Conservation (phyloP, 192 early-diverging fungal species). For the Funneliformis mosseae region DNA sequence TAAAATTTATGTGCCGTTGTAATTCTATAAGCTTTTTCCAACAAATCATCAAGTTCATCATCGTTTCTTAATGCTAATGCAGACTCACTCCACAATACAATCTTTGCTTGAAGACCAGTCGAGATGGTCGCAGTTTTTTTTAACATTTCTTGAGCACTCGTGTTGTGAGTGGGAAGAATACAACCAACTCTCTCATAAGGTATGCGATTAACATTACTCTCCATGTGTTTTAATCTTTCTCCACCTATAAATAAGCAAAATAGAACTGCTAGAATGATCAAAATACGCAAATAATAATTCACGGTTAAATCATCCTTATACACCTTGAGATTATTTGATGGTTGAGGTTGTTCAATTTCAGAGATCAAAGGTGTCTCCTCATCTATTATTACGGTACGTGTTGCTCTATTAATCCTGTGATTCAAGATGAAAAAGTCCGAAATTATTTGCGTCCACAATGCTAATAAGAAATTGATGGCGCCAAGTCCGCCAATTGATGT, state of each 20-base stretch:
- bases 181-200: not conserved
- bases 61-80: not conserved
- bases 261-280: not conserved
- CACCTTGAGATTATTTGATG: not conserved
- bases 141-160: not conserved
- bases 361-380: not conserved
- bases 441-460: not conserved
- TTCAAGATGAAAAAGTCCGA: not conserved
- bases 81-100: conserved; percentile 45
- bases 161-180: not conserved
- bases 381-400: not conserved
- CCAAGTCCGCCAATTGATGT: not conserved
- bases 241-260: not conserved
- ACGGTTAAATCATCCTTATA: not conserved
- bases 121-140: not conserved
- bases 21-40: conserved; percentile 21
- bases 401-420: not conserved
- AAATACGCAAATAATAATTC: not conserved
- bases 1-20: conserved; percentile 33
- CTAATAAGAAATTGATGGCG: not conserved
- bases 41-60: conserved; percentile 10
- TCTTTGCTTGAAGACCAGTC: conserved; percentile 34
- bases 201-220: not conserved
- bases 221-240: not conserved
- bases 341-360: not conserved